A percentile compares a stretch with the other conserved stretches of the same genome.
These are phyloP conservation scores for Hirschfeldia incana DNA, from an alignment of 345 rosid species.

Conservation along the genomic window DNA sequence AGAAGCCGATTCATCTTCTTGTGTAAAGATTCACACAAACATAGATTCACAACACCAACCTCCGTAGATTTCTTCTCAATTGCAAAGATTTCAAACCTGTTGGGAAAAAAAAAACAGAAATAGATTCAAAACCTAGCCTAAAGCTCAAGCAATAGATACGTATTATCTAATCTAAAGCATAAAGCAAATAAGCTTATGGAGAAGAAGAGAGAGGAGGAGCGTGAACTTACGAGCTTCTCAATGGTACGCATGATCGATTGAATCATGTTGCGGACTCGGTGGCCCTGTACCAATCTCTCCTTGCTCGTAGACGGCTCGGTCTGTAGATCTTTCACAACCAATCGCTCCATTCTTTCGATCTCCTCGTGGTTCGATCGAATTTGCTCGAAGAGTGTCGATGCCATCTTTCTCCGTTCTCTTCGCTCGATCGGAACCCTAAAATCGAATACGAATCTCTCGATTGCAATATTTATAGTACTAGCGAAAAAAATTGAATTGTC, in stretches of 20 bases:
- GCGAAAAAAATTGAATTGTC: not conserved
- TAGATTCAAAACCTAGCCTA: not conserved
- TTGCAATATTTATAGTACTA: not conserved
- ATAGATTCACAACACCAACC: not conserved
- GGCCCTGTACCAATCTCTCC: slow-evolving; percentile 85
- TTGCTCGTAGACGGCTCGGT: slow-evolving; percentile 61
- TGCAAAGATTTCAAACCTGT: not conserved
- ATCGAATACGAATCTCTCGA: not conserved
- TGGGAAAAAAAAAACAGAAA: not conserved
- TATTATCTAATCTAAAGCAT: too few species aligned
- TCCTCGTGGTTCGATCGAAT: slow-evolving; percentile 91
- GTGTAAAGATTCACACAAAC: too few species aligned
- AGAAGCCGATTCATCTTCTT: not conserved
- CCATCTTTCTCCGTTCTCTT: slow-evolving; percentile 47
- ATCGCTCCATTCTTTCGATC: slow-evolving; percentile 80
- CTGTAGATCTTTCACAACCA: slow-evolving; percentile 87
- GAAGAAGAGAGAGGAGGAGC: not conserved
- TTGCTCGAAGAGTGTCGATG: slow-evolving; percentile 85
- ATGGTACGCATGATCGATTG: slow-evolving; percentile 59
- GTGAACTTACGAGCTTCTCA: slow-evolving; percentile 59
- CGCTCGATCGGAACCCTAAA: not conserved
- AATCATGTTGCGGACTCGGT: slow-evolving; percentile 85
- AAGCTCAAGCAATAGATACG: too few species aligned
- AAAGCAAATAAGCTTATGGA: not conserved
- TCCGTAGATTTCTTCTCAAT: not conserved